Evolutionary conservation across 768 basidiomycete genomes (phyloP), one percentile per base, ranked within the genome.

Genomic region (Boletus tomentosulus): DNA sequence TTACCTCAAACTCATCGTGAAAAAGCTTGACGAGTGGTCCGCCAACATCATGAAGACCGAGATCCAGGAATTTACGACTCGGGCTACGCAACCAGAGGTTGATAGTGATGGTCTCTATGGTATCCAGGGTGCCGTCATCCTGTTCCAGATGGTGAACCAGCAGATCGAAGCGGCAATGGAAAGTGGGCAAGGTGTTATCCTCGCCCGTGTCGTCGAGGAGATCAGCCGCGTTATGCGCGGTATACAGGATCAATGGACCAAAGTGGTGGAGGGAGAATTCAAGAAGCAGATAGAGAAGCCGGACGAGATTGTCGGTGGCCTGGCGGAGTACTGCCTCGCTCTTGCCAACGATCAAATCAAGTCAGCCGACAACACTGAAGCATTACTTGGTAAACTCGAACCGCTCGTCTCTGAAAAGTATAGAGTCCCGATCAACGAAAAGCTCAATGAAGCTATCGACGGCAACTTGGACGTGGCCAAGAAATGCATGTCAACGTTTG

Each of bases 121-220:
- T 19, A 88, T 86, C 56, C 90, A 97, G 66, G 90, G 95, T 41
- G 87, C 95, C 16, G 84, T 96, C 48, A 97, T 98, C 63, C 77
- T 99, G 56, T 98, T 98, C 79, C 91, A 97, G 72, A 94, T 98
- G 88, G 87, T 98, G 61, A 98, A 95, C 70, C 92, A 96, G 71
- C 96, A 98, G 70, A 81, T 93, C 54, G 96, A 98, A 65, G 79
- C 93, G 15, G 95, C 95, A 9, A 87, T 89, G 58, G 97, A 98
- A 69, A 98, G 94, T 61, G 91, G 92, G 6, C 97, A 98, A 68
- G 94, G 93, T 33, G 84, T 88, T 1, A 96, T 98, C 57, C 81
- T 99, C 33, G 85, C 93, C 16, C 85, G 89, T 9, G 94, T 97
- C 52, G 84, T 98, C 38, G 82, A 84, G 55, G 97, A 98, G 69